Evolutionary conservation across 306 rosid species (phyloP), one percentile per base, ranked within the genome.

Genomic region (Elaeagnus macrophylla): DNA sequence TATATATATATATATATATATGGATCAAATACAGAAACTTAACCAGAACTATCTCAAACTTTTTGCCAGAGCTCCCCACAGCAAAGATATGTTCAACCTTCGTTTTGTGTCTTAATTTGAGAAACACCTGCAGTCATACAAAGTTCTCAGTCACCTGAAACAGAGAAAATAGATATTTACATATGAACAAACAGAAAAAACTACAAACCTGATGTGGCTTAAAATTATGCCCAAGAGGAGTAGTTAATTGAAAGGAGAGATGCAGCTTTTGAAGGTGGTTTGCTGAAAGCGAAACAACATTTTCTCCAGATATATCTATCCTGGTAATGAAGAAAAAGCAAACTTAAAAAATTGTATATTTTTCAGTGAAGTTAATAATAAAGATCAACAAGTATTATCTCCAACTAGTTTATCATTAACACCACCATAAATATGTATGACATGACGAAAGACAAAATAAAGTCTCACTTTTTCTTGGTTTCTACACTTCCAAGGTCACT

Each of bases 201-300:
- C 50, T 41, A 60, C 86, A 70, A 70, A 88, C 99, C 94, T 88
- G 99, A 67, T 88, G 94, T n/a, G 96, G 96, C 80, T 81, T 82
- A 65, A 87, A 93, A 67, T 54, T 67, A 53, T 67, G 76, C 39
- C 90, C 96, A 39, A 39, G 67, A 48, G 94, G 96, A 39, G 87
- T 78, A 67, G 83, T 67, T 76, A 93, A 75, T 57, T 75, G 81
- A 72, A 93, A 88, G 62, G 90, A 93, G 43, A 93, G 61, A 18
- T 83, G 85, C 74, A 88, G 66, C 74, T 88, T 93, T 75, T 88
- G 99, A 58, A 88, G 83, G 79, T 93, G 99, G 83, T 88, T 93
- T 44, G 99, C 96, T 39, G 95, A 79, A 70, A 88, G 68, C 41
- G 80, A 81, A 49, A 83, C 72, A 35, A 54, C 65, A 68, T 61